These are phyloP conservation scores for Nicotiana undulata DNA, from an alignment of 257 asterid species.

Conservation along the genomic window DNA sequence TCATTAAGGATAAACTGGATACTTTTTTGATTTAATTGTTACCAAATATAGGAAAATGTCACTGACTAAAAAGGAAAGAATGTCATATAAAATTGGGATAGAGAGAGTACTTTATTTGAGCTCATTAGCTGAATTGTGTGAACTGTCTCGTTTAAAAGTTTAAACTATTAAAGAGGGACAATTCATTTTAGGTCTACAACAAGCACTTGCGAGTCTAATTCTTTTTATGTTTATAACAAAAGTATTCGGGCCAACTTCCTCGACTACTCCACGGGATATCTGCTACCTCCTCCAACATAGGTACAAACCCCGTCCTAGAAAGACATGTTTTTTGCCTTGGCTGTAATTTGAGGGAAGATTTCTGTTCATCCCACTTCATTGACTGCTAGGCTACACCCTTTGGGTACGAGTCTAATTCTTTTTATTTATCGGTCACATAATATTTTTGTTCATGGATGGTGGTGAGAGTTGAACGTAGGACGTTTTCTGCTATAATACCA, in stretches of 20 bases:
- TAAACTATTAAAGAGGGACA: background rate
- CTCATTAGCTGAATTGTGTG: background rate
- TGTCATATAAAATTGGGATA: no score
- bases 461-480: background rate
- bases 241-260: background rate
- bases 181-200: background rate
- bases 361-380: background rate
- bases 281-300: no score
- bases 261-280: background rate
- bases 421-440: background rate
- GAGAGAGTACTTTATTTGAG: no score
- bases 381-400: background rate
- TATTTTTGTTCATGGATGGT: background rate
- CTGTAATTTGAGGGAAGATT: no score
- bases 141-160: background rate
- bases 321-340: background rate
- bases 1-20: no score
- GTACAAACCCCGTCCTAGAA: no score
- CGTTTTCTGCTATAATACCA: background rate
- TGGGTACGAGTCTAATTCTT: background rate
- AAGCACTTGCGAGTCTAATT: background rate
- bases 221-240: no score
- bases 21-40: no score
- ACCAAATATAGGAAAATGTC: no score
- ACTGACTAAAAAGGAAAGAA: no score